Percentiles rank a stretch among this genome's conserved stretches.
Evolutionary conservation across 495 filamentous ascomycete species (phyloP).

Genomic region (Trypethelium eluteriae): DNA sequence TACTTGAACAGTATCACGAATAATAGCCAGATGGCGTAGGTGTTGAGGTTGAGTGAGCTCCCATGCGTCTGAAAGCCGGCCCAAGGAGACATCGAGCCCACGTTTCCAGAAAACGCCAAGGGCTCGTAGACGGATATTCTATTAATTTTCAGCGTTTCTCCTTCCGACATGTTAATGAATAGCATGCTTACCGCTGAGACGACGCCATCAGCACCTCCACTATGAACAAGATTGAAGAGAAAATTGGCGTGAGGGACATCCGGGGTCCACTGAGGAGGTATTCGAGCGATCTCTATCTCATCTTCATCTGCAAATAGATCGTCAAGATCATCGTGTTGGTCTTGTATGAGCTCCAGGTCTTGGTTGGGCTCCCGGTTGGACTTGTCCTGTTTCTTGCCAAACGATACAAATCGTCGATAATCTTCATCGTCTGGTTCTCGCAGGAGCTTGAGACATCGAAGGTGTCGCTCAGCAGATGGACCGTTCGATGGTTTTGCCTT

Average conservation of each 20-base stretch:
- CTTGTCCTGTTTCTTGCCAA: conserved; percentile 10
- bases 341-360: not conserved
- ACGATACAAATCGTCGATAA: conserved; percentile 37
- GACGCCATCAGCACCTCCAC: conserved; percentile 35
- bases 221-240: conserved; percentile 16
- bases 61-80: conserved; percentile 52
- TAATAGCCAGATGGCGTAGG: conserved; percentile 54
- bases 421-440: conserved; percentile 65
- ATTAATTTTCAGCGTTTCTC: conserved; percentile 38
- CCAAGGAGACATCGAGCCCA: conserved; percentile 50
- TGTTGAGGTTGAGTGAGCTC: conserved; percentile 55
- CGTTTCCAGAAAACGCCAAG: conserved; percentile 51
- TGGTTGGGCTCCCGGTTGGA: not conserved
- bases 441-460: conserved; percentile 62
- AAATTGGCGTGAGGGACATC: conserved; percentile 15
- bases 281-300: conserved; percentile 9
- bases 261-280: conserved; percentile 19
- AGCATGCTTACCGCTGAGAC: conserved; percentile 45
- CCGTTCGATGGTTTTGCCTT: conserved; percentile 49
- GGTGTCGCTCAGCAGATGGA: conserved; percentile 29
- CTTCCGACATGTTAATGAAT: conserved; percentile 27
- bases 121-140: conserved; percentile 44
- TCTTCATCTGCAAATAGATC: conserved; percentile 16
- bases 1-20: conserved; percentile 52
- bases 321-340: not conserved